Evolutionary conservation across 371 early-diverging fungal species (phyloP).

Genomic region (Mortierella sp.): DNA sequence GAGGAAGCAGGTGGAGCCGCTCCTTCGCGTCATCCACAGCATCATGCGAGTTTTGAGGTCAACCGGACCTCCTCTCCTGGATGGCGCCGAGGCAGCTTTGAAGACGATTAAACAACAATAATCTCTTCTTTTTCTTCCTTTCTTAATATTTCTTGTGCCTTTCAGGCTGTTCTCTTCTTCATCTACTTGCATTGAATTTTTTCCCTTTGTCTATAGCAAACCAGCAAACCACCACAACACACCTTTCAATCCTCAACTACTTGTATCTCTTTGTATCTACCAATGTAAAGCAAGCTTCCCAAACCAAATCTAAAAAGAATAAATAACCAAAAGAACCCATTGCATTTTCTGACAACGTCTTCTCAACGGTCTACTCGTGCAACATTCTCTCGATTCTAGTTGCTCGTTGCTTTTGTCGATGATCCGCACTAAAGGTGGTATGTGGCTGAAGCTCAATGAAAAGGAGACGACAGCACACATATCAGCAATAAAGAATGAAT

Average conservation of each 20-base stretch:
- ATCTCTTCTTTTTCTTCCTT: background rate
- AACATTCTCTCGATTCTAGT: no score
- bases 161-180: background rate
- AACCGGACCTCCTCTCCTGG: slow-evolving; percentile 33
- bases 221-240: background rate
- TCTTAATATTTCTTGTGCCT: background rate
- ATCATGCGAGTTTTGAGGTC: slow-evolving; percentile 37
- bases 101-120: slow-evolving; percentile 32
- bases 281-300: background rate
- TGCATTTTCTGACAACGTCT: background rate
- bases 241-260: background rate
- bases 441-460: no score
- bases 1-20: slow-evolving; percentile 13
- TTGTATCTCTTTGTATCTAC: slow-evolving; percentile 9
- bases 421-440: no score
- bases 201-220: background rate
- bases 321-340: background rate
- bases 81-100: slow-evolving; percentile 56
- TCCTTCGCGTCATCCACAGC: background rate
- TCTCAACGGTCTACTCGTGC: background rate
- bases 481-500: no score
- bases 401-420: no score
- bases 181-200: background rate
- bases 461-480: no score
- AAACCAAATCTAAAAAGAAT: background rate